phyloP scores from a whole-genome alignment of 2,329 filamentous ascomycete species.

The Falciphora oryzae region DNA sequence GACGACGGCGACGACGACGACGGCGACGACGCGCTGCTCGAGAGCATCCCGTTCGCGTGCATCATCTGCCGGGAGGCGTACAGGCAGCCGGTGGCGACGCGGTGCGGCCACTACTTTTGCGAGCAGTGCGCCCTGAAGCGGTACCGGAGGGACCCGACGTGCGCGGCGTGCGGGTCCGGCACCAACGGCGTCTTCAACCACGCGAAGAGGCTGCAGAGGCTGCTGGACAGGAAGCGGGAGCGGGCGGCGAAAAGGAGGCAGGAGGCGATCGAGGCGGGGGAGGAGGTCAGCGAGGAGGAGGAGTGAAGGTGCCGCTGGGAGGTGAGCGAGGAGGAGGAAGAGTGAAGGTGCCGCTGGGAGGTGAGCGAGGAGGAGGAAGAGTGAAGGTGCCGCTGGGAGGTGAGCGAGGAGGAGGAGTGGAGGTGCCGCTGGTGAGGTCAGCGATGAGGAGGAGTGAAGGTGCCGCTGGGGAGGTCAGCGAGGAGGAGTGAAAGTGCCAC shows the following conservation, averaged over 20 bases:
- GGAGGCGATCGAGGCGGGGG: conserved; percentile 44
- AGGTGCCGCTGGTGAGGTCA: no score
- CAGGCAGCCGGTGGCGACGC: conserved; percentile 74
- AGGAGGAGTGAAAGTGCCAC: no score
- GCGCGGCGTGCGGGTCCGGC: conserved; percentile 76
- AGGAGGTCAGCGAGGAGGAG: conserved; percentile 42
- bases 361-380: no score
- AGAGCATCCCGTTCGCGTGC: conserved; percentile 85
- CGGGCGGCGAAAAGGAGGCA: conserved; percentile 52
- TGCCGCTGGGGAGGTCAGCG: no score
- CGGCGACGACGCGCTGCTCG: conserved; percentile 65
- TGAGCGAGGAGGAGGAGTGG: no score
- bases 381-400: no score
- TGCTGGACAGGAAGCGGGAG: conserved; percentile 56
- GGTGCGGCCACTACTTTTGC: conserved; percentile 95
- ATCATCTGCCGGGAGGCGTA: conserved; percentile 79
- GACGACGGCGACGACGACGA: conserved; percentile 43
- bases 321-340: conserved; percentile 13
- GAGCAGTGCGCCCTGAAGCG: conserved; percentile 80
- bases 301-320: conserved; percentile 16
- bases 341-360: neutral
- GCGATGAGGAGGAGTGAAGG: no score
- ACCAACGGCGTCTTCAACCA: conserved; percentile 84
- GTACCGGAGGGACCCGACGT: conserved; percentile 81
- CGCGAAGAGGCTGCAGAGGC: conserved; percentile 74